Evolutionary conservation across 2,329 filamentous ascomycete genomes (phyloP).

Genomic region (Purpureocillium lavendulum): DNA sequence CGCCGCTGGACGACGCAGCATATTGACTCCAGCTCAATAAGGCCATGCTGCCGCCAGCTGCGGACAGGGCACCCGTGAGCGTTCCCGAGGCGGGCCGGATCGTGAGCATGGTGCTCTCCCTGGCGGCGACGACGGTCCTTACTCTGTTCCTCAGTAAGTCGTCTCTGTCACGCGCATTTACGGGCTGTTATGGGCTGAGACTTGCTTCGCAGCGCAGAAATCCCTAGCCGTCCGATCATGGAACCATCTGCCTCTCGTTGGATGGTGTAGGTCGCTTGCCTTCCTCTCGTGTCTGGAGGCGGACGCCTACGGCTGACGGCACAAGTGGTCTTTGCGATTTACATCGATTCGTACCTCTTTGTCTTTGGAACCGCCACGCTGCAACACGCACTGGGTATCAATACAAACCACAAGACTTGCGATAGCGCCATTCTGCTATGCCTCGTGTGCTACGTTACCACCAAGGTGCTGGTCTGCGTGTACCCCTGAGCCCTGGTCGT

Average conservation of each 20-base stretch:
- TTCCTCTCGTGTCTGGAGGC: neutral
- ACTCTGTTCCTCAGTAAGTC: slow-evolving; percentile 28
- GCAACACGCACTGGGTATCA: slow-evolving; percentile 48
- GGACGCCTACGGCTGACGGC: no score
- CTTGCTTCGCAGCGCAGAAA: slow-evolving; percentile 23
- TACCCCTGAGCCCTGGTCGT: no score
- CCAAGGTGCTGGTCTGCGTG: slow-evolving; percentile 36
- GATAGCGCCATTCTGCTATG: slow-evolving; percentile 52
- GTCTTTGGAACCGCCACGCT: slow-evolving; percentile 49
- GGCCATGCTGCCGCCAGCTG: neutral
- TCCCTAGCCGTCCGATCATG: slow-evolving; percentile 27
- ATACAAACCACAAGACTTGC: slow-evolving; percentile 40
- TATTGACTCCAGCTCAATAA: no score
- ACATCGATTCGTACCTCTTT: slow-evolving; percentile 51
- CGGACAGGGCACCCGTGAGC: no score
- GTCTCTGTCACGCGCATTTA: no score
- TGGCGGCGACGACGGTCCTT: slow-evolving; percentile 24
- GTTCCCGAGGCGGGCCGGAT: slow-evolving; percentile 1
- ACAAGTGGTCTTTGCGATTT: slow-evolving; percentile 51
- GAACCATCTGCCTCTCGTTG: slow-evolving; percentile 30
- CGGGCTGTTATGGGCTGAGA: no score
- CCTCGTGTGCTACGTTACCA: slow-evolving; percentile 52
- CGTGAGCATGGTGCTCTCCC: slow-evolving; percentile 10
- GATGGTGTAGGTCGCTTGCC: slow-evolving; percentile 29
- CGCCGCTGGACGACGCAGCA: no score